These are phyloP conservation scores for Aspergillus transmontanensis DNA, from an alignment of 2,329 filamentous ascomycete genomes.

Conservation along the genomic window DNA sequence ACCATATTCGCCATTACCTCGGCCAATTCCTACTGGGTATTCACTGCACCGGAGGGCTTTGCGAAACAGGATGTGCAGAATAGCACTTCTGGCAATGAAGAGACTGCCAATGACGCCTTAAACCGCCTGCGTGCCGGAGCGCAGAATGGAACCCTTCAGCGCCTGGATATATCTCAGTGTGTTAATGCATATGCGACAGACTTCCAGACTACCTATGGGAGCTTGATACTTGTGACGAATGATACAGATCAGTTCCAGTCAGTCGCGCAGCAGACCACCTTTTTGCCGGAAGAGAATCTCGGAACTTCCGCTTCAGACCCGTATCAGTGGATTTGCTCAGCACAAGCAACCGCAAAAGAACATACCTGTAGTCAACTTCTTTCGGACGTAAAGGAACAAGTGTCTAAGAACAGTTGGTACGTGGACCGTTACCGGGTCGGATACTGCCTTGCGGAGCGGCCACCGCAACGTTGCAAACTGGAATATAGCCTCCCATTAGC, in stretches of 20 bases:
- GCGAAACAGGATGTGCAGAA: background rate
- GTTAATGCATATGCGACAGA: slow-evolving; percentile 18
- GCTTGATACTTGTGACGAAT: slow-evolving; percentile 15
- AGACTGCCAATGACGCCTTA: background rate
- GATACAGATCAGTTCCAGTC: background rate
- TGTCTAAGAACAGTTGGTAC: background rate
- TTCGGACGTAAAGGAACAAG: background rate
- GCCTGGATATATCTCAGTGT: slow-evolving; percentile 15
- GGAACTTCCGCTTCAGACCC: background rate
- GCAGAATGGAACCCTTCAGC: background rate
- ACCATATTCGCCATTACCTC: slow-evolving; percentile 19
- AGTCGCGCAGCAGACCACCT: background rate
- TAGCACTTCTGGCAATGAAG: background rate
- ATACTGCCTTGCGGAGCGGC: slow-evolving; percentile 17
- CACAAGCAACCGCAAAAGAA: background rate
- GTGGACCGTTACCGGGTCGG: slow-evolving; percentile 3
- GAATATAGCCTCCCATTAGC: slow-evolving; percentile 19
- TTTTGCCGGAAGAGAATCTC: background rate
- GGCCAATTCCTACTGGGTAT: slow-evolving; percentile 22
- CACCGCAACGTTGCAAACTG: slow-evolving; percentile 22
- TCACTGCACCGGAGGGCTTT: slow-evolving; percentile 12
- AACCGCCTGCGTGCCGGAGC: slow-evolving; percentile 7
- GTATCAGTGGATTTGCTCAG: slow-evolving; percentile 8
- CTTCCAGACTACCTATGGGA: slow-evolving; percentile 16
- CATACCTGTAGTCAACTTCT: background rate